These are phyloP conservation scores for Plenodomus lindquistii DNA, from an alignment of 2,329 filamentous ascomycete genomes.

Conservation along the genomic window DNA sequence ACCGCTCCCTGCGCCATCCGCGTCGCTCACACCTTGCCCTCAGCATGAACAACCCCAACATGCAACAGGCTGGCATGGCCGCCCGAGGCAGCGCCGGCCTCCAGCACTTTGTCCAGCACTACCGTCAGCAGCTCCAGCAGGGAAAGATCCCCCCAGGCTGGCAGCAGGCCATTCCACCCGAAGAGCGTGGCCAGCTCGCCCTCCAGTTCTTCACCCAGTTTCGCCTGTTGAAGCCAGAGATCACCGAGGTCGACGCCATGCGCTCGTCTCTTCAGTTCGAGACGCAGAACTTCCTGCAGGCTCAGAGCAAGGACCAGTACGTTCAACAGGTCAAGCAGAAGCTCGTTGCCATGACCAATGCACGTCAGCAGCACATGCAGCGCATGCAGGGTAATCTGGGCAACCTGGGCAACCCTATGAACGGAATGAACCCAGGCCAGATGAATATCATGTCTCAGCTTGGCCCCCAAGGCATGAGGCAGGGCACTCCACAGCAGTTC, in stretches of 20 bases:
- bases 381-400: constrained; percentile 28
- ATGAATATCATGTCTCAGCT: constrained; percentile 44
- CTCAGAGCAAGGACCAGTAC: constrained; percentile 39
- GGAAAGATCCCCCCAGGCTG: constrained; percentile 35
- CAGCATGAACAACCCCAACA: constrained; percentile 42
- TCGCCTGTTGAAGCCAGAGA: constrained; percentile 38
- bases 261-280: constrained; percentile 35
- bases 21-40: constrained; percentile 5
- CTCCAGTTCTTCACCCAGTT: constrained; percentile 40
- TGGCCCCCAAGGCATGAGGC: constrained; percentile 37
- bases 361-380: constrained; percentile 34
- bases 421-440: constrained; percentile 36
- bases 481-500: constrained; percentile 50
- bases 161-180: constrained; percentile 36
- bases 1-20: constrained; percentile 17
- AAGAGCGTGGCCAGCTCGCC: constrained; percentile 38
- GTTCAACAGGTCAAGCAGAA: constrained; percentile 32
- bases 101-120: constrained; percentile 34
- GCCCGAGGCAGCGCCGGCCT: constrained; percentile 21
- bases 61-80: constrained; percentile 15
- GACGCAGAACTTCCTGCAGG: constrained; percentile 28
- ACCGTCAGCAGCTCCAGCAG: constrained; percentile 30
- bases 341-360: constrained; percentile 31
- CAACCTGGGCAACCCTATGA: constrained; percentile 33
- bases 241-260: constrained; percentile 32